Evolutionary conservation across 805 yeast species (phyloP).

Genomic region (Candida morakotiae): DNA sequence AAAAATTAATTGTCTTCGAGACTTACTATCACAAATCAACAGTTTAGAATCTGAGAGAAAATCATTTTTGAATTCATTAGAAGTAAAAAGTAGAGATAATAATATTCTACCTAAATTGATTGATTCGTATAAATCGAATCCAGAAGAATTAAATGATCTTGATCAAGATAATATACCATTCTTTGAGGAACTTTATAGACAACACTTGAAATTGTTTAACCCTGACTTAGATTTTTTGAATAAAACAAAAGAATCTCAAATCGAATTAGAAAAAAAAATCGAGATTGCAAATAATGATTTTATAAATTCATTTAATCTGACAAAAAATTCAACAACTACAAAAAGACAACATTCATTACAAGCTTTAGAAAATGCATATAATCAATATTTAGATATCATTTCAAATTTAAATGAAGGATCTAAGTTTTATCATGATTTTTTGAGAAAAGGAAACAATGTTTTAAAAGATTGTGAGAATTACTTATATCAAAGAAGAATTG

Average conservation of each 20-base stretch:
- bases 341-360: slow-evolving; percentile 50
- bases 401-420: slow-evolving; percentile 65
- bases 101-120: slow-evolving; percentile 53
- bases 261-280: slow-evolving; percentile 34
- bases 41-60: slow-evolving; percentile 33
- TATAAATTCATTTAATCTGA: slow-evolving; percentile 11
- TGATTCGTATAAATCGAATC: slow-evolving; percentile 35
- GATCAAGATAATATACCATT: slow-evolving; percentile 16
- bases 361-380: slow-evolving; percentile 45
- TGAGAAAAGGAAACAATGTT: slow-evolving; percentile 41
- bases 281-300: slow-evolving; percentile 28
- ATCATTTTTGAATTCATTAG: slow-evolving; percentile 38
- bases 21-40: slow-evolving; percentile 23
- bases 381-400: slow-evolving; percentile 51
- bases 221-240: slow-evolving; percentile 48
- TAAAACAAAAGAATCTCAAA: slow-evolving; percentile 26
- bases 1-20: slow-evolving; percentile 33
- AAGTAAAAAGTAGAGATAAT: slow-evolving; percentile 42
- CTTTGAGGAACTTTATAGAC: slow-evolving; percentile 35
- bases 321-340: slow-evolving; percentile 13
- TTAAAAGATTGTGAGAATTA: slow-evolving; percentile 48
- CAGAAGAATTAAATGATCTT: slow-evolving; percentile 10
- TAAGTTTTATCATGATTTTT: slow-evolving; percentile 64
- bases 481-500: slow-evolving; percentile 47
- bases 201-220: slow-evolving; percentile 45